phyloP scores from a whole-genome alignment of 2,329 filamentous ascomycete genomes.

The Cladosporium velox region DNA sequence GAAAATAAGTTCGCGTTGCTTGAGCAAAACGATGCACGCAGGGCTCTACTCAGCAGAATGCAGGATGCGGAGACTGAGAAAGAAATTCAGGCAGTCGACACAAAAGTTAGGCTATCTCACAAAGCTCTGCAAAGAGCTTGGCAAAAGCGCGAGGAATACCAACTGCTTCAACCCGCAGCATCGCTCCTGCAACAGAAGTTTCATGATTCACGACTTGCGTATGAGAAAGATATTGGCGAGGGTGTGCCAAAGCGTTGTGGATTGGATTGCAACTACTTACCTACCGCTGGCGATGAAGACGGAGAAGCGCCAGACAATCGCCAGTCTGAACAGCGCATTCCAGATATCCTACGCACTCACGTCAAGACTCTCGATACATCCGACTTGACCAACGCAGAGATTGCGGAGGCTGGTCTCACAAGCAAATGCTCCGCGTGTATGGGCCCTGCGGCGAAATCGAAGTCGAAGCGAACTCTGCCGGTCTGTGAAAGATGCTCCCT shows the following conservation, averaged over 20 bases:
- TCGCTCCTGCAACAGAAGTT: neutral
- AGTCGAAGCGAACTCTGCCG: neutral
- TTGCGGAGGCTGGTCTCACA: slow-evolving; percentile 32
- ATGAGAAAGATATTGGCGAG: slow-evolving; percentile 15
- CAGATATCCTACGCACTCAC: slow-evolving; percentile 38
- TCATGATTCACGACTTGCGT: neutral
- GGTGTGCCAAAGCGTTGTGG: slow-evolving; percentile 29
- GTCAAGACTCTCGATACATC: slow-evolving; percentile 11
- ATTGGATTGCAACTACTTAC: slow-evolving; percentile 35
- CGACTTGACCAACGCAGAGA: slow-evolving; percentile 22
- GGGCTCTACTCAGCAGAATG: too few relatives aligned
- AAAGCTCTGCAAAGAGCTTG: neutral
- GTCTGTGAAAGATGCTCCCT: slow-evolving; percentile 23
- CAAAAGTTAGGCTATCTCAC: neutral
- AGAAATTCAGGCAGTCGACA: neutral
- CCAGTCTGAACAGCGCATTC: slow-evolving; percentile 45
- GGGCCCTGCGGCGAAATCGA: slow-evolving; percentile 30
- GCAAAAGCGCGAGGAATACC: neutral
- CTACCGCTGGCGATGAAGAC: slow-evolving; percentile 39
- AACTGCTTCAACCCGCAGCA: neutral
- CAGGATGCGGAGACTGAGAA: neutral
- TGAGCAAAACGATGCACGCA: neutral
- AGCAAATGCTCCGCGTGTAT: slow-evolving; percentile 40
- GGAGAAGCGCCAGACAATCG: slow-evolving; percentile 42
- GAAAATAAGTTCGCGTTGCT: neutral